Percentiles rank a stretch among this genome's conserved stretches.
These are phyloP conservation scores for Aureobasidium sp. DNA, from an alignment of 2,329 filamentous ascomycete species.

Conservation along the genomic window DNA sequence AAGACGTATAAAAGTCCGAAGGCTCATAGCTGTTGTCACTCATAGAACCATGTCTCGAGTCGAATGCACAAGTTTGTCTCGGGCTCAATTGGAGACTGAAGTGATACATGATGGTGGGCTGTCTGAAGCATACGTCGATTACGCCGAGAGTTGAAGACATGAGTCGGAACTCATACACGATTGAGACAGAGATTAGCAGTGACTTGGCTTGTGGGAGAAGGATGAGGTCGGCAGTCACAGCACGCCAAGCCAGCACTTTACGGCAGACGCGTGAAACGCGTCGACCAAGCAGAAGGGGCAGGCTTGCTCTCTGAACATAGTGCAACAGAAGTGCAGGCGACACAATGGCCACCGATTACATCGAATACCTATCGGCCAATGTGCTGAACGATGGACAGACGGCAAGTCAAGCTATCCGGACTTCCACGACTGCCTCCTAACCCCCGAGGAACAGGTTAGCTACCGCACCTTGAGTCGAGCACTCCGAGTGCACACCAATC, in stretches of 20 bases:
- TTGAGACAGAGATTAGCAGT: neutral
- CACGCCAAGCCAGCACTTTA: slow-evolving; percentile 1
- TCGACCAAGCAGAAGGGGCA: neutral
- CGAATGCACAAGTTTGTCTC: neutral
- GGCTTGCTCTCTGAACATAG: neutral
- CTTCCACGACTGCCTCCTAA: neutral
- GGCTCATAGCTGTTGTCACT: neutral
- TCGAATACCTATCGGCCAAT: slow-evolving; percentile 64
- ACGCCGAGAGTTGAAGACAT: neutral
- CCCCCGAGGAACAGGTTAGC: slow-evolving; percentile 54
- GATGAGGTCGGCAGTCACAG: neutral
- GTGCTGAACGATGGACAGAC: slow-evolving; percentile 68
- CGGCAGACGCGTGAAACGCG: neutral
- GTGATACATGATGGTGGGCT: neutral
- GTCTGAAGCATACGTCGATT: neutral
- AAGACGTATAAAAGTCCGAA: neutral
- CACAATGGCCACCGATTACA: slow-evolving; percentile 43
- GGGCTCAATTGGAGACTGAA: neutral
- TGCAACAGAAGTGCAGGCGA: neutral
- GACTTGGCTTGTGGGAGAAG: neutral
- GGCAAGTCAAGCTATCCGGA: slow-evolving; percentile 39
- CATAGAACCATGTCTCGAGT: neutral
- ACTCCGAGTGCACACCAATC: slow-evolving; percentile 74
- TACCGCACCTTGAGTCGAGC: slow-evolving; percentile 79
- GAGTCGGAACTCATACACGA: neutral